A percentile compares a stretch with the other conserved stretches of the same genome.
phyloP scores from a whole-genome alignment of 352 stramenopile genomes.

The Globisporangium barbulae region DNA sequence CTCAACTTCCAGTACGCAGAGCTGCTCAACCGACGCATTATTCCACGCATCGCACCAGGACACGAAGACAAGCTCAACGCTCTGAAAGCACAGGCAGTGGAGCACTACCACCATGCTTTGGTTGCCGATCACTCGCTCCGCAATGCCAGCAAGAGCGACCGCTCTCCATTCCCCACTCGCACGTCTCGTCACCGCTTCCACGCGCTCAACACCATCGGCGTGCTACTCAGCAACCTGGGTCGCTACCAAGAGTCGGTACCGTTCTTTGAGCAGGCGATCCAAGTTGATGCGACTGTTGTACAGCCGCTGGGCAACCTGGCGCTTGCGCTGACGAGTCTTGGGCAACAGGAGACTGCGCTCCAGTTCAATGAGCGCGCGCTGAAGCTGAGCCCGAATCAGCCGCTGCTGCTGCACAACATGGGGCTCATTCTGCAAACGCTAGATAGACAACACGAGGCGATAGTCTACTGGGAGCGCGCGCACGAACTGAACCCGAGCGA shows the following conservation, averaged over 20 bases:
- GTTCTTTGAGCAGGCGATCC: conserved; percentile 18
- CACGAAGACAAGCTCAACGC: background rate
- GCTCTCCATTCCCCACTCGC: background rate
- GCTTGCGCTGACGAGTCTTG: conserved; percentile 12
- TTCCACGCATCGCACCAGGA: background rate
- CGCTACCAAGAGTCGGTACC: conserved; percentile 1
- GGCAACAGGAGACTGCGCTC: conserved; percentile 14
- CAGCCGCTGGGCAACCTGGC: conserved; percentile 25
- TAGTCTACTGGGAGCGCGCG: conserved; percentile 15
- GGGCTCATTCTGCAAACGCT: conserved; percentile 17
- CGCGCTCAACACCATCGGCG: conserved; percentile 28
- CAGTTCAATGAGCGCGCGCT: conserved; percentile 17
- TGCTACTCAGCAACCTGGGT: conserved; percentile 15
- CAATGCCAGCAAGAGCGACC: background rate
- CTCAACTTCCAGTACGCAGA: conserved; percentile 19
- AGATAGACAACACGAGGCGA: conserved; percentile 5
- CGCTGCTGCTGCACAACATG: conserved; percentile 27
- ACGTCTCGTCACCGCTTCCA: conserved; percentile 7
- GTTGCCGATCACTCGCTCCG: background rate
- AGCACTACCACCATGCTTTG: conserved; percentile 13
- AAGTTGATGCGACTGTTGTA: conserved; percentile 6
- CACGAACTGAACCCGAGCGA: conserved; percentile 9
- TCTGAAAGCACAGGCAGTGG: background rate
- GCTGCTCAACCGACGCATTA: conserved; percentile 5
- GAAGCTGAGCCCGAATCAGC: conserved; percentile 14